phyloP scores from a whole-genome alignment of 345 rosid species.

The Diplotaxis tenuifolia region DNA sequence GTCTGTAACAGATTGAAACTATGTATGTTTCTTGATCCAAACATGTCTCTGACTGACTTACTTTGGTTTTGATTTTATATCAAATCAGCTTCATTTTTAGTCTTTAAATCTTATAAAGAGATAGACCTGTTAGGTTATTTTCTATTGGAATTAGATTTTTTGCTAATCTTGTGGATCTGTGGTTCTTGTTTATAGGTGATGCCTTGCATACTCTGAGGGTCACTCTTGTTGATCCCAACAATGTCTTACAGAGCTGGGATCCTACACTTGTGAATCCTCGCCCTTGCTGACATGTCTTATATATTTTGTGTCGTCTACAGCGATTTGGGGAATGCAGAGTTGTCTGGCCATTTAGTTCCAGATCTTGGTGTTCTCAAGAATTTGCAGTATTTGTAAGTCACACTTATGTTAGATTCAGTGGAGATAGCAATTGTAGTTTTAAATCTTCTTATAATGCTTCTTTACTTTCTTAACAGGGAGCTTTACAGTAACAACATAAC shows the following conservation, averaged over 20 bases:
- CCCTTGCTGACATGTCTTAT: constrained; percentile 44
- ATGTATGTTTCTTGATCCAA: neutral
- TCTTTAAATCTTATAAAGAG: neutral
- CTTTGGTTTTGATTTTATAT: neutral
- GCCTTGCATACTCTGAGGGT: constrained; percentile 82
- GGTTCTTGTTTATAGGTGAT: constrained; percentile 65
- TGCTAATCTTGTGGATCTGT: constrained; percentile 8
- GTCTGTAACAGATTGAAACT: neutral
- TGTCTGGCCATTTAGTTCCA: constrained; percentile 92
- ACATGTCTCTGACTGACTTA: constrained; percentile 9
- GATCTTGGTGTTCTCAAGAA: constrained; percentile 92
- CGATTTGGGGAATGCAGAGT: constrained; percentile 93
- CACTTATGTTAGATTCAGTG: neutral
- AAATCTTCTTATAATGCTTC: neutral
- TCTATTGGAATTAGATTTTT: neutral
- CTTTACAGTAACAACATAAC: constrained; percentile 91
- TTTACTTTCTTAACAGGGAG: constrained; percentile 56
- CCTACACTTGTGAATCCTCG: constrained; percentile 96
- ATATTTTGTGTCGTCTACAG: constrained; percentile 36
- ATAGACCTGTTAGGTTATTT: neutral
- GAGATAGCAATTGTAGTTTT: neutral
- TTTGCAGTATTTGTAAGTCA: constrained; percentile 82
- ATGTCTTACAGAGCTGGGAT: constrained; percentile 98
- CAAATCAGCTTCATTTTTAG: neutral
- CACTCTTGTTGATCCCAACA: constrained; percentile 77